phyloP scores from a whole-genome alignment of 805 yeast genomes.

The Candida caryicola region DNA sequence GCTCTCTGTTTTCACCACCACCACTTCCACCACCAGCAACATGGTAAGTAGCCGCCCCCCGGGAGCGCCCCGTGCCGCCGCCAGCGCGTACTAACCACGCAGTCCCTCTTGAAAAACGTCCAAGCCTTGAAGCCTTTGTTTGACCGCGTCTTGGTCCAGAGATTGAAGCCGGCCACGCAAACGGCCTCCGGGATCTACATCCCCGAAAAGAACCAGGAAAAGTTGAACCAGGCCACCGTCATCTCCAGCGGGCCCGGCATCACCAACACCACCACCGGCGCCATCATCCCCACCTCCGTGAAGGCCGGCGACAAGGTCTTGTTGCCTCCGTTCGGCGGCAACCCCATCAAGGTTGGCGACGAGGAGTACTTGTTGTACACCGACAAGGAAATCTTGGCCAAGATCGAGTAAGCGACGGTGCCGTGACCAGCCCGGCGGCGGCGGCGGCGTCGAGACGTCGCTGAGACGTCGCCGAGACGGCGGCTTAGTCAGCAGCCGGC shows the following conservation, averaged over 20 bases:
- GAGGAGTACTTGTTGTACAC: conserved; percentile 82
- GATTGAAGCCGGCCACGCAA: conserved; percentile 85
- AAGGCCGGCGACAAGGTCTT: conserved; percentile 89
- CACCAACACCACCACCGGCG: conserved; percentile 67
- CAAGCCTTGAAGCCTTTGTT: conserved; percentile 87
- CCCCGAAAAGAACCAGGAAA: conserved; percentile 95
- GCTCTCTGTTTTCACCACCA: neutral
- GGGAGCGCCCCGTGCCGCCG: no score
- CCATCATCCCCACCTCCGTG: conserved; percentile 69
- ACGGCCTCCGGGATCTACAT: conserved; percentile 91
- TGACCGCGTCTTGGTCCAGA: conserved; percentile 95
- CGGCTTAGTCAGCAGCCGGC: no score
- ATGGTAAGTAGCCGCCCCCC: conserved; percentile 4
- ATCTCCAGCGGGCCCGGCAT: conserved; percentile 95
- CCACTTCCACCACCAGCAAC: no score
- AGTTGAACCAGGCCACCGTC: conserved; percentile 88
- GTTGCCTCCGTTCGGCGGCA: conserved; percentile 94
- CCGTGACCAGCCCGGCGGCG: neutral
- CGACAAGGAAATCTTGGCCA: conserved; percentile 93
- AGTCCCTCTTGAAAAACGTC: conserved; percentile 72
- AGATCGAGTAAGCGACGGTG: conserved; percentile 50
- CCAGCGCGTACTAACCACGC: conserved; percentile 22
- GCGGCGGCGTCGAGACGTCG: no score
- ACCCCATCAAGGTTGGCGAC: conserved; percentile 80
- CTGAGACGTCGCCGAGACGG: no score